phyloP scores from a whole-genome alignment of 2,329 filamentous ascomycete species.

The Arachnomyces sp. region DNA sequence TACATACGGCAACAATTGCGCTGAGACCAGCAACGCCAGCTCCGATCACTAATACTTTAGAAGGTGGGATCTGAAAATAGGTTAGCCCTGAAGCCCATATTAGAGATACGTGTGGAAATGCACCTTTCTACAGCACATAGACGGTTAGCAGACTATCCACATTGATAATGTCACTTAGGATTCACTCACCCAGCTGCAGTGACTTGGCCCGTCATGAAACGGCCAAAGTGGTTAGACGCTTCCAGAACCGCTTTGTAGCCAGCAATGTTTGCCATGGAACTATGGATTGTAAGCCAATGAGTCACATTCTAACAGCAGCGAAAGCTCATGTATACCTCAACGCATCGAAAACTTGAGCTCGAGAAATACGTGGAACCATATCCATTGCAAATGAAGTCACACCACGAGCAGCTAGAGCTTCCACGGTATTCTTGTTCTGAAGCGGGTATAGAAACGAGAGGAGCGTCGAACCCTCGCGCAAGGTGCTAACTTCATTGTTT shows the following conservation, averaged over 20 bases:
- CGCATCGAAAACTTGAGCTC: constrained; percentile 82
- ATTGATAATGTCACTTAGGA: not conserved
- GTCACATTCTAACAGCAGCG: constrained; percentile 44
- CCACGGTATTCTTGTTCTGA: constrained; percentile 69
- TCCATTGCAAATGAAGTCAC: constrained; percentile 85
- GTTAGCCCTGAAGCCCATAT: constrained; percentile 5
- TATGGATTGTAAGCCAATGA: constrained; percentile 24
- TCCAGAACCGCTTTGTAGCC: constrained; percentile 89
- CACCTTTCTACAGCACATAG: constrained; percentile 12
- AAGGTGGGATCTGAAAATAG: constrained; percentile 60
- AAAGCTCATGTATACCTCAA: constrained; percentile 60
- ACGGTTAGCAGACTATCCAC: constrained; percentile 18
- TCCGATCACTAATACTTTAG: constrained; percentile 84
- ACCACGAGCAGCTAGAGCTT: constrained; percentile 62
- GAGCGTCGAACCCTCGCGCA: constrained; percentile 64
- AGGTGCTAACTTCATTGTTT: constrained; percentile 58
- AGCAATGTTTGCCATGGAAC: constrained; percentile 90
- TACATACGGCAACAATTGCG: constrained; percentile 66
- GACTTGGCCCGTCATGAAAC: constrained; percentile 81
- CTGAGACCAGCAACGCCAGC: constrained; percentile 83
- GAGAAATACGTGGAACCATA: constrained; percentile 81
- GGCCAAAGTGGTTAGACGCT: constrained; percentile 80
- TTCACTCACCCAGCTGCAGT: constrained; percentile 65
- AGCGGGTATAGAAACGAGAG: constrained; percentile 78
- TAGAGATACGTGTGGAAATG: not conserved